Conservation (phyloP, 306 rosid species). For the Canavalia ensiformis region DNA sequence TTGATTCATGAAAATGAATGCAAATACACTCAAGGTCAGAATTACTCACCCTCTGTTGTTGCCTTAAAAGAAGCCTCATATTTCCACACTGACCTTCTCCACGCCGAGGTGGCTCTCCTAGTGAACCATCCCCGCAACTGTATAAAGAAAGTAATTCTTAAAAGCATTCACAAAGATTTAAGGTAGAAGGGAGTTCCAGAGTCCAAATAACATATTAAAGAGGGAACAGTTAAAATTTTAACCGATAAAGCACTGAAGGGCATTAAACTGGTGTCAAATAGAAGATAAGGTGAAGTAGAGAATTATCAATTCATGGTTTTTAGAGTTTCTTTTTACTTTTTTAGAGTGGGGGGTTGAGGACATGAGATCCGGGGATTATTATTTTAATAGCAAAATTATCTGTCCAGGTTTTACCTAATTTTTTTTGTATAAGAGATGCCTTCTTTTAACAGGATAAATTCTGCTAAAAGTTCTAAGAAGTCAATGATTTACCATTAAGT, state of each 20-base stretch:
- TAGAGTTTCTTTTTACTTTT: background rate
- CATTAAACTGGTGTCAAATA: conserved; percentile 20
- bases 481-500: background rate
- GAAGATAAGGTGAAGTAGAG: conserved; percentile 24
- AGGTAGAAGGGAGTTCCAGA: conserved; percentile 15
- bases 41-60: conserved; percentile 89
- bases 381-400: background rate
- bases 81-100: conserved; percentile 98
- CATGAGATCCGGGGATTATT: background rate
- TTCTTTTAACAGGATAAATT: background rate
- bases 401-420: conserved; percentile 11
- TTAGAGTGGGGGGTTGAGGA: background rate
- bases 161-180: conserved; percentile 21
- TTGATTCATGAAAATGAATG: conserved; percentile 25
- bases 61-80: conserved; percentile 98
- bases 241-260: conserved; percentile 4
- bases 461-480: background rate
- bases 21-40: conserved; percentile 20
- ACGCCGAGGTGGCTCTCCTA: conserved; percentile 88
- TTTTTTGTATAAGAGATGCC: background rate
- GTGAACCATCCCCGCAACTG: conserved; percentile 92
- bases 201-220: conserved; percentile 26
- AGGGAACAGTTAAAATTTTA: conserved; percentile 6
- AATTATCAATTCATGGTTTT: conserved; percentile 26
- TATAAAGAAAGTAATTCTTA: conserved; percentile 40